Base-by-base conservation (phyloP, 768 basidiomycete genomes). In the Termitomyces bulborhizus region DNA sequence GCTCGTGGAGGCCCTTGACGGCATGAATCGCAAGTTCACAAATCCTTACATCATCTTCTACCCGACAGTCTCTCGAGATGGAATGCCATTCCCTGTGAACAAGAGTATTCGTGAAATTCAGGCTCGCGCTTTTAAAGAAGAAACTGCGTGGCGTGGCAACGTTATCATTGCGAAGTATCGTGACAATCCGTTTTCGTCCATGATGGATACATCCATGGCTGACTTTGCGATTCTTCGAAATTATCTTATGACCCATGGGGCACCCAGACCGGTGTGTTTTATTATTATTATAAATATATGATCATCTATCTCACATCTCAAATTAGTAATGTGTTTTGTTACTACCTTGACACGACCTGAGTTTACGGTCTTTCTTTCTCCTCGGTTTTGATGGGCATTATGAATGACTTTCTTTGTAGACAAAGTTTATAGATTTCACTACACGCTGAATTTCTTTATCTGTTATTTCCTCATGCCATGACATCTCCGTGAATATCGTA, bases 21-120 rank as follows among this genome's bases (percentile, higher is more conserved):
- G 85, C 62, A 90, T 92, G 88, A 85, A 81, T 63, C 81, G 81
- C 56, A 88, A 84, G 48, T 90, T 92, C 66, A 73, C 82, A 26
- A 80, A 85, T 58, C 90, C 90, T 15, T 92, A 91, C 72, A 83
- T 90, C 62, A 76, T 91, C 48, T 92, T 90, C 66, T 92, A 88
- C 61, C 89, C 90, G 1, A 73, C 76, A 46, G 67, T 88, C 37
- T 88, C 88, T 48, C 85, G 87, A 55, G 88, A 90, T 61, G 86
- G 85, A 40, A 88, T 86, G 84, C 80, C 86, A 13, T 91, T 92
- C 69, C 90, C 90, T 2, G 66, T 88, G 62, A 92, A 92, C 73
- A 86, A 85, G 63, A 78, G 77, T 60, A 78, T 91, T 57, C 80
- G 81, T 26, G 88, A 90, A 51, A 85, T 90, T 56, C 89, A 92